Conservation (phyloP, 371 early-diverging fungal genomes). For the Mortierella sp. region DNA sequence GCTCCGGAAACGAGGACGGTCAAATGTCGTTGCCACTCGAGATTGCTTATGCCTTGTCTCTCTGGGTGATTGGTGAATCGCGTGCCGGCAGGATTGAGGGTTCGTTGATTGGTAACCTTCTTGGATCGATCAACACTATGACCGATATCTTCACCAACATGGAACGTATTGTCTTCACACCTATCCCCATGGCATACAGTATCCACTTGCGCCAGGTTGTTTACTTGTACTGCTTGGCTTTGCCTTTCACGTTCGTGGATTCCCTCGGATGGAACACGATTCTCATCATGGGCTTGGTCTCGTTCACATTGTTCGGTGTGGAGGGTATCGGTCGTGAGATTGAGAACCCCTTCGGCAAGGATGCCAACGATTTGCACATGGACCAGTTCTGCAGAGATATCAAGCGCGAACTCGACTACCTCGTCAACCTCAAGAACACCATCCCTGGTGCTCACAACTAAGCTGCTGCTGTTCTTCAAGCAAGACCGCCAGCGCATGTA, state of each 20-base stretch:
- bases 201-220: conserved; percentile 80
- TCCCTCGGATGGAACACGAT: conserved; percentile 53
- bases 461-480: no score
- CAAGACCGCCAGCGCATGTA: no score
- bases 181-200: conserved; percentile 81
- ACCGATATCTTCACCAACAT: conserved; percentile 53
- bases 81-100: conserved; percentile 39
- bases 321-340: conserved; percentile 74
- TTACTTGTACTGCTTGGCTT: conserved; percentile 66
- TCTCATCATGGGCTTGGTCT: conserved; percentile 64
- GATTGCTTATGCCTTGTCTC: conserved; percentile 37
- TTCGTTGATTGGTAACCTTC: conserved; percentile 33
- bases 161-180: conserved; percentile 81
- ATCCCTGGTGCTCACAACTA: conserved; percentile 37
- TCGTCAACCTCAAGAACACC: conserved; percentile 40
- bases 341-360: conserved; percentile 81
- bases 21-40: conserved; percentile 49
- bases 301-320: conserved; percentile 80
- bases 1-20: conserved; percentile 33
- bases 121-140: conserved; percentile 46
- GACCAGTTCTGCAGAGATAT: conserved; percentile 51
- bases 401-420: conserved; percentile 49
- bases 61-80: conserved; percentile 45
- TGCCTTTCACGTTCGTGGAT: conserved; percentile 71
- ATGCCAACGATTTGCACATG: conserved; percentile 68